phyloP scores from a whole-genome alignment of 2,329 filamentous ascomycete genomes.

The Paraphaeosphaeria minitans region DNA sequence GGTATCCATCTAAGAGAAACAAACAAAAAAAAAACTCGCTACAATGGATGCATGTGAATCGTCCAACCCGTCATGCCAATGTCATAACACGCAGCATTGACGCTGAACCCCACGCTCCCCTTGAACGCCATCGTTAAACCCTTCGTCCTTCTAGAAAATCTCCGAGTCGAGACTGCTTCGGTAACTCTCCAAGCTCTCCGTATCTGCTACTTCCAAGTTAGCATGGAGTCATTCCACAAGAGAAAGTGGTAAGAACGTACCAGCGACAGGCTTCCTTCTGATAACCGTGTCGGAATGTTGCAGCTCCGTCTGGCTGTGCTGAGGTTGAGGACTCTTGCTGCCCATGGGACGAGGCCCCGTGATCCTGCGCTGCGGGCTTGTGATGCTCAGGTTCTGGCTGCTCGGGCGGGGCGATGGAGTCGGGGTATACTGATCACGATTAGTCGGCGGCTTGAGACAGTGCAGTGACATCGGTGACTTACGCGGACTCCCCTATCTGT shows the following conservation, averaged over 20 bases:
- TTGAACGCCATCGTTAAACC: background rate
- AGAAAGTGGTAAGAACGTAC: conserved; percentile 25
- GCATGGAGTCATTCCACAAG: background rate
- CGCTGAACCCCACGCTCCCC: background rate
- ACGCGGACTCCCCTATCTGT: conserved; percentile 47
- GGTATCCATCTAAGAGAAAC: background rate
- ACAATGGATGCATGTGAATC: background rate
- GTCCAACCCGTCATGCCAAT: background rate
- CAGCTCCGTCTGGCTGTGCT: conserved; percentile 26
- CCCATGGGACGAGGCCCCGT: conserved; percentile 58
- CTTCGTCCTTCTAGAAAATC: conserved; percentile 33
- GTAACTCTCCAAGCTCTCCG: conserved; percentile 41
- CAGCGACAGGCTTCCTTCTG: conserved; percentile 42
- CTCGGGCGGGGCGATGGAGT: conserved; percentile 40
- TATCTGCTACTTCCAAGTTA: conserved; percentile 27
- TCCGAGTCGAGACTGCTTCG: conserved; percentile 44
- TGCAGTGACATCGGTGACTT: conserved; percentile 10
- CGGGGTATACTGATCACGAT: conserved; percentile 35
- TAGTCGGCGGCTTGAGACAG: conserved; percentile 11
- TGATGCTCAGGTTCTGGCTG: conserved; percentile 34
- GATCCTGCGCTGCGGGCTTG: conserved; percentile 50
- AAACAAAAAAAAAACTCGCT: background rate
- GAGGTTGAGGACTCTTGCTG: conserved; percentile 53
- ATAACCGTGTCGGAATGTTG: conserved; percentile 43
- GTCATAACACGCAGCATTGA: background rate